These are phyloP conservation scores for Phytophthora kernoviae DNA, from an alignment of 352 stramenopile genomes.

Conservation along the genomic window DNA sequence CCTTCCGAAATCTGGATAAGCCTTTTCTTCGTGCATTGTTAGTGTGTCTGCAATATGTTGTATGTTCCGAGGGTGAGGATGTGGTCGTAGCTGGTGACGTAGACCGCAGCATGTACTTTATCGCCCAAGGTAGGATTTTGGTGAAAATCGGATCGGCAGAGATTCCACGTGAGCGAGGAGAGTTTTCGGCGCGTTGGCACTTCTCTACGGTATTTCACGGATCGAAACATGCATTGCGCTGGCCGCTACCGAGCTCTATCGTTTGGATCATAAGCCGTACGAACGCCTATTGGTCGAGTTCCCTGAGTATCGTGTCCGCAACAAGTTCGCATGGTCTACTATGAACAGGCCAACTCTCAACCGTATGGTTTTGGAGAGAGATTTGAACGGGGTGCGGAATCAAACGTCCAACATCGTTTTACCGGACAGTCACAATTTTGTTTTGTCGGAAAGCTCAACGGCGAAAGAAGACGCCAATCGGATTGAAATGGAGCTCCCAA, in stretches of 20 bases:
- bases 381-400: not conserved
- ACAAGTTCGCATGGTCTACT: not conserved
- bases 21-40: not conserved
- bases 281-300: not conserved
- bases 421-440: no score
- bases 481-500: not conserved
- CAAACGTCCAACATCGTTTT: no score
- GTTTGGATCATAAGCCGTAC: not conserved
- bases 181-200: constrained; percentile 1
- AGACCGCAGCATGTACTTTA: not conserved
- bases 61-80: not conserved
- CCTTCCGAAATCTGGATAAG: not conserved
- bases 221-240: not conserved
- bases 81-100: not conserved
- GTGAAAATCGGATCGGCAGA: not conserved
- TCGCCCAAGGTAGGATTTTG: not conserved
- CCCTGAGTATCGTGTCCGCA: not conserved
- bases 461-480: not conserved
- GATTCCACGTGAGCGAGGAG: not conserved
- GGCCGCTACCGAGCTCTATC: not conserved
- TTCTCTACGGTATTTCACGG: not conserved
- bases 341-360: not conserved
- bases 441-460: no score
- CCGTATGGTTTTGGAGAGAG: not conserved
- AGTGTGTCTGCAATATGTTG: not conserved